A percentile compares a stretch with the other conserved stretches of the same genome.
phyloP scores from a whole-genome alignment of 2,329 filamentous ascomycete genomes.

The Penicillium sp. region DNA sequence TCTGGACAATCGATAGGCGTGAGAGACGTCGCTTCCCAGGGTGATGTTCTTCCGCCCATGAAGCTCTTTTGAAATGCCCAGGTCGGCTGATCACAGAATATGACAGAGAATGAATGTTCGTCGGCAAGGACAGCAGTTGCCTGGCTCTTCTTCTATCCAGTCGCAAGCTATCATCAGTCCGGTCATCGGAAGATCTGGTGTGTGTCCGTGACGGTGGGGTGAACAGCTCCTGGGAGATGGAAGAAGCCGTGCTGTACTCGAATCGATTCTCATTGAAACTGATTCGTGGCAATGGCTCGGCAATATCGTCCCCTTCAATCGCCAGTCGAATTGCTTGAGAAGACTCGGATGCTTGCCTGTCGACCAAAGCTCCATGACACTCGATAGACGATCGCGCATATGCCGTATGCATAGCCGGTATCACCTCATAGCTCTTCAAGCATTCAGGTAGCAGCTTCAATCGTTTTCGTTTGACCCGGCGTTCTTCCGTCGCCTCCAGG shows the following conservation, averaged over 20 bases:
- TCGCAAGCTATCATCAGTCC: neutral
- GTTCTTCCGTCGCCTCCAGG: constrained; percentile 27
- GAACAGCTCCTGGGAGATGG: constrained; percentile 3
- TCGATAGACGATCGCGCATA: constrained; percentile 20
- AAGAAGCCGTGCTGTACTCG: neutral
- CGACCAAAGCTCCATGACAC: constrained; percentile 8
- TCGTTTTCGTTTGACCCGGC: constrained; percentile 17
- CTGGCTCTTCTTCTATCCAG: neutral
- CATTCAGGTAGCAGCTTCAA: constrained; percentile 31
- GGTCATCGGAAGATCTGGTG: neutral
- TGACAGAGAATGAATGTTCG: neutral
- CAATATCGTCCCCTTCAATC: neutral
- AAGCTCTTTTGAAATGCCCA: neutral
- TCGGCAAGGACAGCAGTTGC: neutral
- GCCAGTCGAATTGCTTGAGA: neutral
- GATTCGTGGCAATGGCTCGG: neutral
- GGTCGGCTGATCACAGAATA: neutral
- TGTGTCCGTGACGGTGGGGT: neutral
- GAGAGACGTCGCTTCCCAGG: neutral
- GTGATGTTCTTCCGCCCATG: neutral
- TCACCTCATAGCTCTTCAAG: constrained; percentile 30
- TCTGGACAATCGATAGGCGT: neutral
- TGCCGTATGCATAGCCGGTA: constrained; percentile 30
- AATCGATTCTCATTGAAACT: neutral
- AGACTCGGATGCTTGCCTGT: neutral